phyloP scores from a whole-genome alignment of 202 grass and related monocot species.

The Miscanthus sacchariflorus region DNA sequence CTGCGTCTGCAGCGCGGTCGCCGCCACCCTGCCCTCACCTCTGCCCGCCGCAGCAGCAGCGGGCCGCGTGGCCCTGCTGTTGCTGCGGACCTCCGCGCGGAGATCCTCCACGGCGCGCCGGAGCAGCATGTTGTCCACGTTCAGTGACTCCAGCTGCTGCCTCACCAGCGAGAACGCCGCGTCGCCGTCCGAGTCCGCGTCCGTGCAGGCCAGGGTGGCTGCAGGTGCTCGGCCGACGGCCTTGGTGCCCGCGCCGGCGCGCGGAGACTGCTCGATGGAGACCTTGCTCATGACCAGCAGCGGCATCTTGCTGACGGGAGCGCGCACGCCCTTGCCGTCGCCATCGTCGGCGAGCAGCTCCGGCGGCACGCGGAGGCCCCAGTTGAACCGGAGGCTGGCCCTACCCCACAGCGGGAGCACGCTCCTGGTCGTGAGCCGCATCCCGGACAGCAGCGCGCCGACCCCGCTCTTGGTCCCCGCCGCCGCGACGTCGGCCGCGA shows the following conservation, averaged over 20 bases:
- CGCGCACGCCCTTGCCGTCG: slow-evolving; percentile 24
- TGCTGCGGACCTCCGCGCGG: slow-evolving; percentile 46
- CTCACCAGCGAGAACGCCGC: slow-evolving; percentile 47
- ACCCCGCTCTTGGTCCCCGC: slow-evolving; percentile 41
- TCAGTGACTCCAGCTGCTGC: slow-evolving; percentile 71
- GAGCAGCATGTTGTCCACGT: slow-evolving; percentile 61
- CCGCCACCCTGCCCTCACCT: background rate
- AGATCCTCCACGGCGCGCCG: slow-evolving; percentile 77
- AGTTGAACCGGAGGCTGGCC: slow-evolving; percentile 70
- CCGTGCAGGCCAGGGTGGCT: no score
- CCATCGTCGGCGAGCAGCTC: slow-evolving; percentile 49
- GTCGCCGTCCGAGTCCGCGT: background rate
- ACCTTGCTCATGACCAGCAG: slow-evolving; percentile 88
- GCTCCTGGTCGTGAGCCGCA: slow-evolving; percentile 79
- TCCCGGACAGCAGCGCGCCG: slow-evolving; percentile 63
- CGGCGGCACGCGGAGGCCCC: slow-evolving; percentile 73
- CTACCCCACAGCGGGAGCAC: slow-evolving; percentile 65
- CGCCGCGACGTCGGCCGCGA: slow-evolving; percentile 58
- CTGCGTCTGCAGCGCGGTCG: background rate
- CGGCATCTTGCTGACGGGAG: slow-evolving; percentile 69
- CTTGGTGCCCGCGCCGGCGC: background rate
- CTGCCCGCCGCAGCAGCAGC: background rate
- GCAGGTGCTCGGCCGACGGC: no score
- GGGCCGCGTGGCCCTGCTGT: slow-evolving; percentile 15
- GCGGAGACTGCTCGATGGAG: slow-evolving; percentile 66